These are phyloP conservation scores for Calycina marina DNA, from an alignment of 2,329 filamentous ascomycete species.

Conservation along the genomic window DNA sequence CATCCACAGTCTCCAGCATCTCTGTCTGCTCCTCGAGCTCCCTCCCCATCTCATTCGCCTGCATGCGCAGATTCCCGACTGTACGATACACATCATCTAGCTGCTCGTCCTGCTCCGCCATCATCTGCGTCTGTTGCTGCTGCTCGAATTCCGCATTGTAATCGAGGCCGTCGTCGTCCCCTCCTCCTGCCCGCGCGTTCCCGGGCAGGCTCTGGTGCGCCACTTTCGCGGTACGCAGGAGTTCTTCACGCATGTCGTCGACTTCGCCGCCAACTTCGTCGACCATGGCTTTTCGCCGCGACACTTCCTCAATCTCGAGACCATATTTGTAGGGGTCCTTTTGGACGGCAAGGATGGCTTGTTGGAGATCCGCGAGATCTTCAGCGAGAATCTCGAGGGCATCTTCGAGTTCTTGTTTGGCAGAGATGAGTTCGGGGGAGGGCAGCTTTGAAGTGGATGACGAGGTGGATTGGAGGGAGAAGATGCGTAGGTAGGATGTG, in stretches of 20 bases:
- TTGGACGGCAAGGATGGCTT: constrained; percentile 77
- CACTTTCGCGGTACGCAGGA: constrained; percentile 37
- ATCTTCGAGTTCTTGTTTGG: constrained; percentile 51
- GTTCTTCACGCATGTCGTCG: constrained; percentile 75
- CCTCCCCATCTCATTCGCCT: constrained; percentile 90
- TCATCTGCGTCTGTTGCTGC: constrained; percentile 78
- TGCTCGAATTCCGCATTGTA: constrained; percentile 74
- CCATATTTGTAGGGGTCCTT: constrained; percentile 77
- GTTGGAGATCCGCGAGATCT: constrained; percentile 78
- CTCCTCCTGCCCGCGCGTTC: constrained; percentile 21
- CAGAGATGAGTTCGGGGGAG: constrained; percentile 76
- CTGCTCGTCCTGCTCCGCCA: constrained; percentile 88
- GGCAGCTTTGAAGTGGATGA: constrained; percentile 24
- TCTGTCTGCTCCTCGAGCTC: constrained; percentile 91
- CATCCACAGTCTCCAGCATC: constrained; percentile 76
- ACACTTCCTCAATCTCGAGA: constrained; percentile 68
- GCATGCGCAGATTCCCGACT: constrained; percentile 76
- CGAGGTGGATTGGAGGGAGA: constrained; percentile 47
- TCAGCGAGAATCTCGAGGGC: constrained; percentile 57
- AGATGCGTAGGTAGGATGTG: constrained; percentile 89
- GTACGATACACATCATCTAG: constrained; percentile 87
- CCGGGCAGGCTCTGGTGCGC: neutral
- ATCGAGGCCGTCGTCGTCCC: constrained; percentile 23
- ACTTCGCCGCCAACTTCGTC: constrained; percentile 82
- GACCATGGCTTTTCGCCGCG: constrained; percentile 66